Percentiles rank a stretch among this genome's conserved stretches.
These are phyloP conservation scores for Peronospora belbahrii DNA, from an alignment of 352 stramenopile species.

Conservation along the genomic window DNA sequence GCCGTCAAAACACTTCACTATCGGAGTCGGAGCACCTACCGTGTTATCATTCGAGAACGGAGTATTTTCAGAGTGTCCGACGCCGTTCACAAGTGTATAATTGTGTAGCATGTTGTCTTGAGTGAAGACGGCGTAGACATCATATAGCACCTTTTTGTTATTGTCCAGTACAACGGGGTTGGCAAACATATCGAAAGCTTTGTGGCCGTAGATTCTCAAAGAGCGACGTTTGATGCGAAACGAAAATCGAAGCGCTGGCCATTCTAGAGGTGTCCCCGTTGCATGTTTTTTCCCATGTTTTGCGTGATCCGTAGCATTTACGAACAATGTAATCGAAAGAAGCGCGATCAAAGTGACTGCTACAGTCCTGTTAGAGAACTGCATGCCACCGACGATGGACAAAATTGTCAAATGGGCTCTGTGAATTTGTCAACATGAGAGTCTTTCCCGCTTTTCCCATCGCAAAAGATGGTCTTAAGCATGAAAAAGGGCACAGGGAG, in stretches of 20 bases:
- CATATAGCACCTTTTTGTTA: conserved; percentile 23
- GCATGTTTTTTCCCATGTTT: conserved; percentile 4
- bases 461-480: background rate
- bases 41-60: conserved; percentile 1
- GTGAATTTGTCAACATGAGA: too few relatives aligned
- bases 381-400: background rate
- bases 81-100: conserved; percentile 25
- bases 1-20: conserved; percentile 9
- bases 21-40: background rate
- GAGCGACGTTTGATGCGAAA: conserved; percentile 25
- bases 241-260: conserved; percentile 22
- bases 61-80: conserved; percentile 14
- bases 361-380: background rate
- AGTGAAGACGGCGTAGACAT: conserved; percentile 19
- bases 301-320: background rate
- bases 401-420: too few relatives aligned
- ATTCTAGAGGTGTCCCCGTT: conserved; percentile 6
- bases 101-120: conserved; percentile 14
- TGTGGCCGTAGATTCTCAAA: conserved; percentile 21
- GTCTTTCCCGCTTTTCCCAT: background rate
- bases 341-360: conserved; percentile 1
- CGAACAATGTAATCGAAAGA: background rate
- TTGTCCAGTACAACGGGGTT: conserved; percentile 17
- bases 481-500: too few relatives aligned
- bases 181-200: conserved; percentile 26